Evolutionary conservation across 176 grass and related monocot species (phyloP), one percentile per base, ranked within the genome.

Genomic region (Triticum timopheevii): DNA sequence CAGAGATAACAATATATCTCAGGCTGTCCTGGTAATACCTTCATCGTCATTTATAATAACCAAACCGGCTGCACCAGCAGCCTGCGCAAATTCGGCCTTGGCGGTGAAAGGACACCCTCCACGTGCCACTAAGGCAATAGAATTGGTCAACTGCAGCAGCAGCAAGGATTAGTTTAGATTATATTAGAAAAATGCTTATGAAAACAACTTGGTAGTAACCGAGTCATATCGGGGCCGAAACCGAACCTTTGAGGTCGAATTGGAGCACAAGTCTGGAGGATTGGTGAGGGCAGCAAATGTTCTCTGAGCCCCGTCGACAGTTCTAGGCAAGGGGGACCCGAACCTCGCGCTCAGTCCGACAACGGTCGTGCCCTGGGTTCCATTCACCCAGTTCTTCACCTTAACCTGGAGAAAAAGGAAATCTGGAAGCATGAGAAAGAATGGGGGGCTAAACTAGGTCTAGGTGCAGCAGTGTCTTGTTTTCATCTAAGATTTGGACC

Each of bases 41-140:
- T 98, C 96, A 83, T 86, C 83, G 45, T 98, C 93, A 93, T 98
- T 98, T 28, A 98, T 96, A 71, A 98, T 87, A 35, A 98, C 69
- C 78, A 98, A 94, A 72, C 87, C 96, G 13, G 82, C 62, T 82
- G 96, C 93, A n/a, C 92, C 92, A 86, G 79, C 88, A 13, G 84
- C 88, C 84, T 96, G 90, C 49, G 96, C 96, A 84, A 73, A 63
- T n/a, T 94, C 87, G 71, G 93, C 96, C 94, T 98, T 98, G 15
- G 78, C 82, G 68, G 92, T 98, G 88, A 98, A 98, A 78, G 96
- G 71, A 54, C 96, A 98, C 76, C 92, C 88, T 80, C 96, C 96
- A 70, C 96, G 94, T 75, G 88, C 91, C 65, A 88, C 93, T 69
- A 98, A 77, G 24, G 88, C 93, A 85, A 98, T 67, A 31, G 92